Base-by-base conservation (phyloP, 805 yeast genomes). In the Suhomyces tanzawaensis region DNA sequence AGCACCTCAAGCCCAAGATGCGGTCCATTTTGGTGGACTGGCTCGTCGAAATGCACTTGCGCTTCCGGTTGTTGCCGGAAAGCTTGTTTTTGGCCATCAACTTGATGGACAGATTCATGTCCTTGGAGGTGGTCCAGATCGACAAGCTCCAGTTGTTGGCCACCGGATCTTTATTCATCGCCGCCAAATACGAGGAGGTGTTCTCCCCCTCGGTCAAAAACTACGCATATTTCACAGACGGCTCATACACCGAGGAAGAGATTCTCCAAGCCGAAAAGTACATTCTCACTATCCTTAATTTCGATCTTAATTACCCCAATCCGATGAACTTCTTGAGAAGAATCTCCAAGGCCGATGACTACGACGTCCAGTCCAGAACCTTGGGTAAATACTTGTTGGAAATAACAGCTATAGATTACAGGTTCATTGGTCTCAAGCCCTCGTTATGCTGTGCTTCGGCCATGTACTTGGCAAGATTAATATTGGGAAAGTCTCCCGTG, bases 141-240 rank as follows among this genome's bases (percentile, higher is more conserved):
- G 88, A 82, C 52, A 79, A 85, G 61, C 63, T 90, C 34, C 97
- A 90, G 66, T 72, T 89, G 44, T 71, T 88, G 38, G 96, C 96
- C 4, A 85, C 93, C 1, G 86, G 95, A 1, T 74, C 90, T 9
- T 65, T 90, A 40, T 86, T 88, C 60, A 83, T 88, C 44, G 95
- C 96, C 28, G 95, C 96, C 12, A 89, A 89, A 62, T 86, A 85
- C 59, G 96, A 90, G 65, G 97, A 90, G 64, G 95, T 90, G 19
- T 84, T 81, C 56, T 74, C 88, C 8, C 97, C 96, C 8, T 81
- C 90, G 24, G 82, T 90, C 21, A 77, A 82, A 42, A 85, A 86
- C 60, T 90, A 86, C 57, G 85, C 95, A 3, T 85, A 84, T 57
- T 86, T 86, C 41, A 86, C 95, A 18, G 95, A 86, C 59, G 91